Evolutionary conservation across 805 yeast species (phyloP).

Genomic region (Lachancea sp.): DNA sequence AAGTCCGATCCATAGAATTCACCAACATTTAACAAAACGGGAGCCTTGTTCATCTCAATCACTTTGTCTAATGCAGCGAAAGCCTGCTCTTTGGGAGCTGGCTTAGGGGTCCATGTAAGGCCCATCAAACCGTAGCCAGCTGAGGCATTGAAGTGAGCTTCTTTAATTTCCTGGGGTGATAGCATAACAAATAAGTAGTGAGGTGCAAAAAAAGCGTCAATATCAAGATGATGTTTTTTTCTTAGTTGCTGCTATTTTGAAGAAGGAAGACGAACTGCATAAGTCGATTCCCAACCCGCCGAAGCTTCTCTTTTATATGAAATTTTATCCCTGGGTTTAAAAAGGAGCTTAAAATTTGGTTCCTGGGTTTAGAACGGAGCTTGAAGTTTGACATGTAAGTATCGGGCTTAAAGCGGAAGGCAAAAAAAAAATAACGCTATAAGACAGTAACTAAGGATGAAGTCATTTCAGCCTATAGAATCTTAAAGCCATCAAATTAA

Average conservation of each 20-base stretch:
- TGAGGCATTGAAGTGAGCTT: constrained; percentile 4
- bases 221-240: not conserved
- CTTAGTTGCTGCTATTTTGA: not conserved
- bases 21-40: constrained; percentile 57
- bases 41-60: constrained; percentile 38
- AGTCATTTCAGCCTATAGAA: no score
- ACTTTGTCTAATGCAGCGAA: constrained; percentile 50
- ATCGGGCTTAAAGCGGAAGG: not conserved
- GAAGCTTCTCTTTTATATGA: not conserved
- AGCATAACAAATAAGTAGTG: not conserved
- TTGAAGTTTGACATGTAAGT: not conserved
- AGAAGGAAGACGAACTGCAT: not conserved
- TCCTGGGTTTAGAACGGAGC: not conserved
- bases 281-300: not conserved
- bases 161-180: constrained; percentile 3
- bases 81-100: constrained; percentile 48
- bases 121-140: constrained; percentile 78
- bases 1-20: constrained; percentile 64
- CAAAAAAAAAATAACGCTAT: not conserved
- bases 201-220: not conserved
- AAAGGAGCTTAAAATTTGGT: not conserved
- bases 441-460: not conserved
- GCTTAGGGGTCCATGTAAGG: constrained; percentile 61
- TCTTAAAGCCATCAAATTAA: no score
- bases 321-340: not conserved